Evolutionary conservation across 2,329 filamentous ascomycete species (phyloP), one percentile per base, ranked within the genome.

Genomic region (Pestalotiopsis sp.): DNA sequence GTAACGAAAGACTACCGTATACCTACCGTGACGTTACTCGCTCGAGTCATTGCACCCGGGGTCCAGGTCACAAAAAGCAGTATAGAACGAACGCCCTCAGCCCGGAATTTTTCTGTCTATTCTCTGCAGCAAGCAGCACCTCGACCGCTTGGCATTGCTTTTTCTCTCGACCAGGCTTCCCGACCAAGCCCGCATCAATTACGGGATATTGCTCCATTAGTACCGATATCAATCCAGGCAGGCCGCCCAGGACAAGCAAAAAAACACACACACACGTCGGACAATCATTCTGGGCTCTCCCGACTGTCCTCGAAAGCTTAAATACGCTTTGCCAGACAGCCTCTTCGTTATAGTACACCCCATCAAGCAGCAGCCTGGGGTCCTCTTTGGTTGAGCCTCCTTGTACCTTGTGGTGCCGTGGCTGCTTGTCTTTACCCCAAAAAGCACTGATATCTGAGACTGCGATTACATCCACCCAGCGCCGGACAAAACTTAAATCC

Each of bases 401-500:
- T 59, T 62, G 59, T 62, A 62, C 59, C 31, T 62, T 62, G 27
- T 39, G 31, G 59, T 62, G 59, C 59, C 31, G 59, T 62, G 59
- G 59, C 41, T 45, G 45, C 45, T 52, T 52, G 45, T 52, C 45
- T 39, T 39, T 20, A 36, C 59, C 59, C 59, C 36, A 45, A 45
- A 64, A 64, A 52, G 61, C 61, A 64, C 61, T 45, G 61, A 45
- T 52, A 64, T 64, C 38, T 64, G 41, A 45, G 41, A 64, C 38
- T 49, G 38, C 61, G 14, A 64, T 52, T 45, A 63, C 60, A 63
- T 63, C 60, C 39, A 13, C 23, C 20, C 61, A 45, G 20, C 12
- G 27, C 64, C 64, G 64, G 64, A 56, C 41, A n/a, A 66, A 66
- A 41, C 52, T 58, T 66, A 66, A 66, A 56, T 58, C 57, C 23